Percentiles rank a stretch among this genome's conserved stretches.
Conservation (phyloP, 2,329 filamentous ascomycete genomes). For the Anisogramma anomala region DNA sequence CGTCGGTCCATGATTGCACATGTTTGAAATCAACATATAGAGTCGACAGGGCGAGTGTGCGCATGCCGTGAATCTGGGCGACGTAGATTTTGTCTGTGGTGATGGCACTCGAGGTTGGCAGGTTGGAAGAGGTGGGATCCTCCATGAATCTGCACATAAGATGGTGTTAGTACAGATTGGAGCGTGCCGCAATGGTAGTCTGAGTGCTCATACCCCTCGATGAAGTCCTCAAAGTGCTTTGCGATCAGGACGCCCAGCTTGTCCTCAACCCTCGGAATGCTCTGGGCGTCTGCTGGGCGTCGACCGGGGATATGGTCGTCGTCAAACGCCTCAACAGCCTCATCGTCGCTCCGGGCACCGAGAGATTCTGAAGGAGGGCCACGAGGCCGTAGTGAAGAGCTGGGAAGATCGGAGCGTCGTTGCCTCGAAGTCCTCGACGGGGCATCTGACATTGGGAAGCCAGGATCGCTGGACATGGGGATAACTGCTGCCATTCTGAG, state of each 20-base stretch:
- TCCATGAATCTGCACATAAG: conserved; percentile 46
- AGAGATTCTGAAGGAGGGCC: conserved; percentile 52
- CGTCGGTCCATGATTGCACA: conserved; percentile 63
- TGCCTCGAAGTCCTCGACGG: conserved; percentile 35
- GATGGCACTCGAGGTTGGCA: conserved; percentile 56
- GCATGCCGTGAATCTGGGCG: conserved; percentile 70
- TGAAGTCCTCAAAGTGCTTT: conserved; percentile 66
- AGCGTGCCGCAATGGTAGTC: neutral
- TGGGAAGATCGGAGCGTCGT: conserved; percentile 34
- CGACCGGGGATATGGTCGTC: conserved; percentile 50
- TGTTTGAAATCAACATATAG: conserved; percentile 84
- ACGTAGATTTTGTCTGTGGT: conserved; percentile 77
- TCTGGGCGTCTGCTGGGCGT: conserved; percentile 34
- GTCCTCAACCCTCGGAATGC: conserved; percentile 63
- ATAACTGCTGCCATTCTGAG: conserved; percentile 24
- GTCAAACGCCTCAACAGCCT: conserved; percentile 45
- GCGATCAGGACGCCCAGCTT: conserved; percentile 63
- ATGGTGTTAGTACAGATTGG: conserved; percentile 3
- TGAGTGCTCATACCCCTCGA: conserved; percentile 51
- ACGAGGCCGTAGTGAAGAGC: conserved; percentile 39
- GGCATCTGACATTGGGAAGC: conserved; percentile 46
- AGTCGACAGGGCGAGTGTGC: conserved; percentile 64
- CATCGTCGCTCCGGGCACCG: conserved; percentile 50
- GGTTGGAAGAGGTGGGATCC: conserved; percentile 51
- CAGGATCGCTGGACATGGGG: conserved; percentile 45